A percentile compares a stretch with the other conserved stretches of the same genome.
phyloP scores from a whole-genome alignment of 106 monocot species.

The Triglochin maritima region DNA sequence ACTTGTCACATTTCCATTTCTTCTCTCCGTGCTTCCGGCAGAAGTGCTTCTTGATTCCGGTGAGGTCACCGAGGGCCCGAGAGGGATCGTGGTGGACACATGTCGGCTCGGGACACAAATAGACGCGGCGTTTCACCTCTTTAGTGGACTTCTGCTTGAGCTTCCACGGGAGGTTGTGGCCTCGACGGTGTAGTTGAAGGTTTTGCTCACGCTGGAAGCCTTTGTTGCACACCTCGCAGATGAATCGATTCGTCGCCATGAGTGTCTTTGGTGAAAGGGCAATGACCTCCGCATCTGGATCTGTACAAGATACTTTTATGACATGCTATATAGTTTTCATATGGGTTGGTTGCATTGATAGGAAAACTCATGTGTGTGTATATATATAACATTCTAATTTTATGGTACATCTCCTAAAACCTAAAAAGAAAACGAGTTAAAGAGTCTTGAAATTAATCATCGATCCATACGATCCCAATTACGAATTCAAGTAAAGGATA shows the following conservation, averaged over 20 bases:
- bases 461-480: too few species aligned
- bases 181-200: slow-evolving; percentile 77
- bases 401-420: too few species aligned
- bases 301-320: slow-evolving; percentile 11
- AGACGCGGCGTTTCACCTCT: slow-evolving; percentile 46
- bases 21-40: slow-evolving; percentile 98
- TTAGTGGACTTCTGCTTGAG: slow-evolving; percentile 62
- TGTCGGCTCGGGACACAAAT: slow-evolving; percentile 83
- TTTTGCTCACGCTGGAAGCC: slow-evolving; percentile 84
- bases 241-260: slow-evolving; percentile 76
- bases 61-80: slow-evolving; percentile 86
- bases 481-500: too few species aligned
- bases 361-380: too few species aligned
- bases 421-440: too few species aligned
- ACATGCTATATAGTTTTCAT: too few species aligned
- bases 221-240: slow-evolving; percentile 86
- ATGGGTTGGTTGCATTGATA: too few species aligned
- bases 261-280: slow-evolving; percentile 77
- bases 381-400: too few species aligned
- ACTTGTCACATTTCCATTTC: slow-evolving; percentile 99
- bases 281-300: slow-evolving; percentile 77
- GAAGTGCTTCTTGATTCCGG: slow-evolving; percentile 99
- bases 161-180: slow-evolving; percentile 94
- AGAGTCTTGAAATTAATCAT: too few species aligned
- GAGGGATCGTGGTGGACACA: slow-evolving; percentile 95